Evolutionary conservation across 2,329 filamentous ascomycete species (phyloP), one percentile per base, ranked within the genome.

Genomic region (Aciculosporium take): DNA sequence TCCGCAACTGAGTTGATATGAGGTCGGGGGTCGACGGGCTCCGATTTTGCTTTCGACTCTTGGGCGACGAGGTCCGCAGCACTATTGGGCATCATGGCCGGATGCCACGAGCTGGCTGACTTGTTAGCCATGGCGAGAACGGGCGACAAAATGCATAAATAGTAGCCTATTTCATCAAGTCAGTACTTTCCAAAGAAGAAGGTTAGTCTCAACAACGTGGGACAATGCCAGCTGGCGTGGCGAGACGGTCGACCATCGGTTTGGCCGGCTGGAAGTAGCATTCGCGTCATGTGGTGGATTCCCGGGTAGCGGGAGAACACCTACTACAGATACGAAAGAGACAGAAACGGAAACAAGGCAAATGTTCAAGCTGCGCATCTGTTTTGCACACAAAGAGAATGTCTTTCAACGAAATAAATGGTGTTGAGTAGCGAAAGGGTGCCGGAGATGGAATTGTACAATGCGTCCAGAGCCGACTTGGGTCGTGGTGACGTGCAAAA

Each of bases 71-170:
- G 5, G 27, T 46, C 44, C 34, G 40, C 38, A 24, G 30, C 30
- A 42, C 45, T 49, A 44, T 58, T 57, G 25, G 65, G 63, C 55
- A 65, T 61, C 44, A 60, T 49, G 38, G 63, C 61, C 48, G 63
- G 60, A 48, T 65, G 59, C 62, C 63, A 64, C 51, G 60, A 57
- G 45, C 53, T 56, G 39, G 54, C 49, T 42, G 51, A 47, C 51
- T 60, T 61, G 48, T 53, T 52, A 49, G 58, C 59, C 63, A 66
- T 66, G 44, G 44, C 54, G 43, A 49, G 47, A 51, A 42, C 35
- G 24, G 28, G 36, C 17, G 13, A 37, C 40, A 41, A 38, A 42
- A 44, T 44, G 31, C 36, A 37, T 20, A 9, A 28, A 36, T 12
- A n/a, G 17, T 13, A 27, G 13, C 27, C 30, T 30, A 27, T n/a